These are phyloP conservation scores for Trypanosoma theileri DNA, from an alignment of 208 protist genomes.

Conservation along the genomic window DNA sequence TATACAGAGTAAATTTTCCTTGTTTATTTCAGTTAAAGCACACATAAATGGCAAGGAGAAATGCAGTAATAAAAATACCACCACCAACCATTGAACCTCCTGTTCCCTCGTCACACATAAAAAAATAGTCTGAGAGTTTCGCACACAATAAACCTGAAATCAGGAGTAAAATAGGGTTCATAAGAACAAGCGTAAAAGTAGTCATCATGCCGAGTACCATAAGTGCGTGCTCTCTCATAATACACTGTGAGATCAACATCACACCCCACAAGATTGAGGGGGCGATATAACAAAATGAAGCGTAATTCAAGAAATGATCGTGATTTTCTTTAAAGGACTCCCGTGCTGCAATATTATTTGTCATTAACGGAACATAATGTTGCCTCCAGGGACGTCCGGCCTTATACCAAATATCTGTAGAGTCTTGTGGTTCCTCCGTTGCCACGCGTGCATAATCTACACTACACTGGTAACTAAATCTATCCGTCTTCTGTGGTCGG, in stretches of 20 bases:
- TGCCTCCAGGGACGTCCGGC: constrained; percentile 42
- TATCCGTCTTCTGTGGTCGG: constrained; percentile 29
- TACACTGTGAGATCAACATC: constrained; percentile 60
- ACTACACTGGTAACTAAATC: constrained; percentile 60
- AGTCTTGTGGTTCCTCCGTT: constrained; percentile 53
- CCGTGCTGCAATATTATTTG: constrained; percentile 24
- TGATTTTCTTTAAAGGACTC: constrained; percentile 38
- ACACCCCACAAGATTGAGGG: constrained; percentile 49
- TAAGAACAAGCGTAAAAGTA: constrained; percentile 43
- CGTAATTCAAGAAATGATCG: constrained; percentile 65
- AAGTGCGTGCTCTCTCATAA: constrained; percentile 47
- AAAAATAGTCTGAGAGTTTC: constrained; percentile 44
- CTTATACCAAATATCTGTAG: constrained; percentile 63
- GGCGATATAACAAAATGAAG: constrained; percentile 54
- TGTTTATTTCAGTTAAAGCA: constrained; percentile 28
- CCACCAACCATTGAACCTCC: constrained; percentile 72
- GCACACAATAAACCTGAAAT: constrained; percentile 68
- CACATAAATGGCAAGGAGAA: constrained; percentile 63
- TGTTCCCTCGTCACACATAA: constrained; percentile 66
- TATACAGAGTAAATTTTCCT: too few relatives aligned
- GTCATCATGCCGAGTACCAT: constrained; percentile 68
- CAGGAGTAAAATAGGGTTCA: constrained; percentile 78
- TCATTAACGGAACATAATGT: constrained; percentile 71
- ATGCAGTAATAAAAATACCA: constrained; percentile 56
- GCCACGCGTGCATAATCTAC: constrained; percentile 52